Evolutionary conservation across 73 alveolate genomes (phyloP).

Genomic region (Stentor roeselii): DNA sequence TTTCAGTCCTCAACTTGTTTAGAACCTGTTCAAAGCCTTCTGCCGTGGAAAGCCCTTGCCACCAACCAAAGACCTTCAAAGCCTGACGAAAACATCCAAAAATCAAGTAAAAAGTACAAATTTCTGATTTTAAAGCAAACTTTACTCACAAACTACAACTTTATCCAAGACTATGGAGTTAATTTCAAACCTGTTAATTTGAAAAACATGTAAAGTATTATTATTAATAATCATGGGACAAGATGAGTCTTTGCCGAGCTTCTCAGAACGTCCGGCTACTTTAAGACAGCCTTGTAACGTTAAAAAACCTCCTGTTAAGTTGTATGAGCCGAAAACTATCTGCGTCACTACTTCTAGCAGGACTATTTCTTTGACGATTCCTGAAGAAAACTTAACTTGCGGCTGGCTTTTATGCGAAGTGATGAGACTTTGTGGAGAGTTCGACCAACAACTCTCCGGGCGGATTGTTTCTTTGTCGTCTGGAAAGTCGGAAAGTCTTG

Average conservation of each 20-base stretch:
- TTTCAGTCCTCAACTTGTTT: too few species aligned
- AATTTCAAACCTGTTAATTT: background rate
- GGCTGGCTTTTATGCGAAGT: constrained; percentile 23
- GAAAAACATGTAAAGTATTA: background rate
- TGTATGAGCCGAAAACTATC: background rate
- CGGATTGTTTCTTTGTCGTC: background rate
- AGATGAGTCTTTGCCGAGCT: background rate
- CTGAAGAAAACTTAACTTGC: constrained; percentile 10
- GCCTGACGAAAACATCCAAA: too few species aligned
- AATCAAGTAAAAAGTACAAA: too few species aligned
- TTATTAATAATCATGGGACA: constrained; percentile 20
- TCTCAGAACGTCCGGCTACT: background rate
- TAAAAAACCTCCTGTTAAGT: background rate
- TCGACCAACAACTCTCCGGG: background rate
- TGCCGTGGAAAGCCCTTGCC: background rate
- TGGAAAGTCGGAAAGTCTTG: constrained; percentile 8
- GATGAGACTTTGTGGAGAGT: background rate
- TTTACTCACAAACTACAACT: background rate
- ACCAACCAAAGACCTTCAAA: background rate
- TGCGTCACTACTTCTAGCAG: background rate
- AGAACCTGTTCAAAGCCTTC: background rate
- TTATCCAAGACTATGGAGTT: background rate
- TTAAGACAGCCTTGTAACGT: background rate
- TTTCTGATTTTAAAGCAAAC: background rate
- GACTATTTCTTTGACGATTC: background rate